A percentile compares a stretch with the other conserved stretches of the same genome.
phyloP scores from a whole-genome alignment of 2,329 filamentous ascomycete genomes.

The Pseudogymnoascus sp. region DNA sequence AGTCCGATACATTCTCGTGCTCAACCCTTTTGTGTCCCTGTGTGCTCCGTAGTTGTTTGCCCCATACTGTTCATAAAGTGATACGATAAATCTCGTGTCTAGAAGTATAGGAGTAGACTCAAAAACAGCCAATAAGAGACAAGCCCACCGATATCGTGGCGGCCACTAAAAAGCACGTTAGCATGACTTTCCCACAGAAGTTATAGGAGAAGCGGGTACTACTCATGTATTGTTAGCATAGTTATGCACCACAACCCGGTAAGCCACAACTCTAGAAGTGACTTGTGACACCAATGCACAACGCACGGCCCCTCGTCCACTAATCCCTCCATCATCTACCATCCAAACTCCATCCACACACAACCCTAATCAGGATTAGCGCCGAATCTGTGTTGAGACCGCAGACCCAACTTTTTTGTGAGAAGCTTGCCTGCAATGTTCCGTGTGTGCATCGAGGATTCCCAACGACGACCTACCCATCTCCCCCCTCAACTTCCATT shows the following conservation, averaged over 20 bases:
- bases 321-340: neutral
- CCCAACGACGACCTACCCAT: neutral
- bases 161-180: neutral
- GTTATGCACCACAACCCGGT: neutral
- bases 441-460: neutral
- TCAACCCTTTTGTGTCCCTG: neutral
- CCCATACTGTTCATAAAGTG: neutral
- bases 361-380: neutral
- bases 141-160: neutral
- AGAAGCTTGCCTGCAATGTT: neutral
- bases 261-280: neutral
- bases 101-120: too few relatives aligned
- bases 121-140: neutral
- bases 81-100: neutral
- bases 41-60: neutral
- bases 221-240: neutral
- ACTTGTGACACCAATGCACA: neutral
- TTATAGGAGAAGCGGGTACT: neutral
- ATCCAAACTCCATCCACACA: too few relatives aligned
- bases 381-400: conserved; percentile 3
- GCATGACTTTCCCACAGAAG: neutral
- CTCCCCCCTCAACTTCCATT: neutral
- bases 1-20: neutral
- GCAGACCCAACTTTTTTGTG: conserved; percentile 7
- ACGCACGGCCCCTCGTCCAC: neutral